Evolutionary conservation across 805 yeast genomes (phyloP).

Genomic region (Kazachstania africana): DNA sequence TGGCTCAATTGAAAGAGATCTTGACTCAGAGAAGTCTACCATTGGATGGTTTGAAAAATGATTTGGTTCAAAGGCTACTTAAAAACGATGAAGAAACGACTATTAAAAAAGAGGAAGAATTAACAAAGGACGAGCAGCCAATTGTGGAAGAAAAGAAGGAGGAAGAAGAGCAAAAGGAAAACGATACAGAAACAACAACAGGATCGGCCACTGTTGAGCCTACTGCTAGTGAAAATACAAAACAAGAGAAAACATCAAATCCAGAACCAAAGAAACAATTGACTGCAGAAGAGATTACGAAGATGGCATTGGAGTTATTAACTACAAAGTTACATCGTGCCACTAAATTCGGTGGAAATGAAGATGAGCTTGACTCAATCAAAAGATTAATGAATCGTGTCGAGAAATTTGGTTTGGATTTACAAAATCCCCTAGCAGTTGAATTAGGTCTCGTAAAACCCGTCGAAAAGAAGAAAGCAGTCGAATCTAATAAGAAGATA

Average conservation of each 20-base stretch:
- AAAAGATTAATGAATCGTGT: constrained; percentile 38
- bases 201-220: constrained; percentile 3
- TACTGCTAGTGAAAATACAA: constrained; percentile 2
- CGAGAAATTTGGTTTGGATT: constrained; percentile 73
- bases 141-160: background rate
- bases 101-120: constrained; percentile 5
- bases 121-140: background rate
- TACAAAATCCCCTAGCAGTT: constrained; percentile 51
- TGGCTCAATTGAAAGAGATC: constrained; percentile 71
- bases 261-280: constrained; percentile 21
- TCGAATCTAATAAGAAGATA: constrained; percentile 3
- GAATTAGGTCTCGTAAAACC: constrained; percentile 47
- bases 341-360: constrained; percentile 64
- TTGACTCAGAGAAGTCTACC: constrained; percentile 59
- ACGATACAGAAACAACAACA: background rate
- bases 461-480: constrained; percentile 1
- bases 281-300: constrained; percentile 61
- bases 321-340: constrained; percentile 60
- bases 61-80: constrained; percentile 47
- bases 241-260: constrained; percentile 1
- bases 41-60: constrained; percentile 70
- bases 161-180: background rate
- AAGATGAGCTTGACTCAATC: constrained; percentile 47
- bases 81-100: constrained; percentile 4
- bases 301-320: constrained; percentile 54